Base-by-base conservation (phyloP, 208 protist species). In the Porcisia deanei region DNA sequence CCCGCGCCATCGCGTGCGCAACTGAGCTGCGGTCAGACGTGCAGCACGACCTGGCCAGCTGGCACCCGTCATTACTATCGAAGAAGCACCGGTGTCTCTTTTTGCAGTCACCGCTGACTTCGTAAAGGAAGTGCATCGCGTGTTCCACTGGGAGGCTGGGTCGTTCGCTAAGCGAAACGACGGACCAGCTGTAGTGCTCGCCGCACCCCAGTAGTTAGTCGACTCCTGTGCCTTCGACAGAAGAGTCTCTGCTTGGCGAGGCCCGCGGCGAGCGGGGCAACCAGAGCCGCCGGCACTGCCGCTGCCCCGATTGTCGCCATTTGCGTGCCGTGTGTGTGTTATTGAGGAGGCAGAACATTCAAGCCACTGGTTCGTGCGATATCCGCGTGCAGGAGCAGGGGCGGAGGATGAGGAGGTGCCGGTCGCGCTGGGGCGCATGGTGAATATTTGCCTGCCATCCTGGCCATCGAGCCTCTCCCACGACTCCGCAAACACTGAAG, bases 1-100 rank as follows among this genome's bases (percentile, higher is more conserved):
- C 14, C 66, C 71, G 25, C 77, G 71, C 77, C 77, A 81, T 8
- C 71, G 77, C 14, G 49, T 30, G 16, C 77, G 77, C 77, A 81
- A 55, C 77, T 81, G 77, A 0, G 77, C 43, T 5, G 66, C 37
- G 5, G 77, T 49, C 43, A 81, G 66, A 18, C 77, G 77, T n/a
- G 39, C 34, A 12, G 64, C 47, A 22, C 77, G 67, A 2, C 59
- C 68, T 39, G 37, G 53, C 14, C 18, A 18, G 43, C 39, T 2
- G 14, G 7, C 69, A n/a, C 22, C 37, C 0, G 68, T 39, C n/a
- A 64, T 22, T 2, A 45, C 5, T 0, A 66, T 45, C 57, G 55
- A 18, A 6, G 25, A 49, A 39, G 52, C 6, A 20, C 25, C 69
- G 5, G 34, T 12, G n/a, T 59, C 43, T 16, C 43, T n/a, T 16